phyloP scores from a whole-genome alignment of 2,329 filamentous ascomycete genomes.

The Verticillium isaacii region DNA sequence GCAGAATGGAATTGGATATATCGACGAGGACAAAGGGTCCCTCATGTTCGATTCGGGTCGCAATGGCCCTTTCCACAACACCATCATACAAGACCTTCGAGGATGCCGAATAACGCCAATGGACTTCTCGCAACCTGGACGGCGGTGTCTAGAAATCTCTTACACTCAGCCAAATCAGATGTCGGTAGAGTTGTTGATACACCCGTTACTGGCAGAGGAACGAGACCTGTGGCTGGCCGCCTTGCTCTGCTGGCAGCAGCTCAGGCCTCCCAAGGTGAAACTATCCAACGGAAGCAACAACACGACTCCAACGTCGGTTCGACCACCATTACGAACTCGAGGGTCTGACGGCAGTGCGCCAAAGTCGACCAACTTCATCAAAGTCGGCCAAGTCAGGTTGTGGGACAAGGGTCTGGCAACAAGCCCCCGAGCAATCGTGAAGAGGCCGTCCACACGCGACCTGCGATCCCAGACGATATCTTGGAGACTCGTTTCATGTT shows the following conservation, averaged over 20 bases:
- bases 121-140: conserved; percentile 37
- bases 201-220: conserved; percentile 60
- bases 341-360: conserved; percentile 8
- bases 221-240: conserved; percentile 78
- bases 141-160: conserved; percentile 50
- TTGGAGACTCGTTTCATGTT: conserved; percentile 89
- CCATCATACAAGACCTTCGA: conserved; percentile 67
- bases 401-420: conserved; percentile 74
- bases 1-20: conserved; percentile 69
- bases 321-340: conserved; percentile 17
- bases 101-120: conserved; percentile 65
- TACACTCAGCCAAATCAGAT: conserved; percentile 32
- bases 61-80: conserved; percentile 57
- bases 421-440: conserved; percentile 51
- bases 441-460: conserved; percentile 53
- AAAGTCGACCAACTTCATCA: conserved; percentile 71
- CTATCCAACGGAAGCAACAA: conserved; percentile 40
- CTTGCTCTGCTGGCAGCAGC: conserved; percentile 75
- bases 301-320: conserved; percentile 29
- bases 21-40: conserved; percentile 70
- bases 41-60: conserved; percentile 71
- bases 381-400: conserved; percentile 83
- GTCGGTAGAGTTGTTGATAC: conserved; percentile 58
- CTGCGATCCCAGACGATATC: conserved; percentile 49
- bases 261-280: conserved; percentile 55